phyloP scores from a whole-genome alignment of 257 asterid genomes.

The Lithospermum erythrorhizon region DNA sequence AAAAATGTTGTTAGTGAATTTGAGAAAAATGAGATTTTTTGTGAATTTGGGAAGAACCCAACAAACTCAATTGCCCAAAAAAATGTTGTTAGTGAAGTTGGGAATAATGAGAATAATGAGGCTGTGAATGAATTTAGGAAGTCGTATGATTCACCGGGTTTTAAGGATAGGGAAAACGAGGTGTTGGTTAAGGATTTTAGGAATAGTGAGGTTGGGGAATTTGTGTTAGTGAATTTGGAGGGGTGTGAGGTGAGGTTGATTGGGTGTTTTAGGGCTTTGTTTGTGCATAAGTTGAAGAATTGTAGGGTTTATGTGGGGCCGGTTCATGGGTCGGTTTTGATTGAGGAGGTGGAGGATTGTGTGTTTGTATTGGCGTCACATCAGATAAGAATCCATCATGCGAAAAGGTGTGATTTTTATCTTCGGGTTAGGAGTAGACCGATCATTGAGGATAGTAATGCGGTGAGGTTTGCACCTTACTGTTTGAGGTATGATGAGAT shows the following conservation, averaged over 20 bases:
- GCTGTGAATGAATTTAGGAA: constrained; percentile 9
- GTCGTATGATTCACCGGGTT: constrained; percentile 40
- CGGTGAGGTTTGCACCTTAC: constrained; percentile 65
- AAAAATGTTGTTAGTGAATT: background rate
- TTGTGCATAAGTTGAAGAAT: constrained; percentile 44
- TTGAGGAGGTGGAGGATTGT: constrained; percentile 61
- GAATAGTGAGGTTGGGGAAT: constrained; percentile 41
- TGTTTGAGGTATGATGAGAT: constrained; percentile 54
- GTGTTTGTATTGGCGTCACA: constrained; percentile 67
- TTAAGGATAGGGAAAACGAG: constrained; percentile 41
- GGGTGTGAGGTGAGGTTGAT: constrained; percentile 58
- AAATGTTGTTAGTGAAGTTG: background rate
- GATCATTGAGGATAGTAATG: constrained; percentile 66
- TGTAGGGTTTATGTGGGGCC: constrained; percentile 58
- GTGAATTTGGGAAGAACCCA: too few species aligned
- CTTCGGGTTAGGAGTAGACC: constrained; percentile 81
- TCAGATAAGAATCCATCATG: constrained; percentile 75
- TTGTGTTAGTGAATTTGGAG: constrained; percentile 46
- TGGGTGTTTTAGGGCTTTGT: constrained; percentile 72
- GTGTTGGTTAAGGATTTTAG: constrained; percentile 41
- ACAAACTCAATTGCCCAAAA: background rate
- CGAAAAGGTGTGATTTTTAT: constrained; percentile 61
- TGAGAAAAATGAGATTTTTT: too few species aligned
- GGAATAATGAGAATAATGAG: too few species aligned
- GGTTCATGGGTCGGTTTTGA: constrained; percentile 55